Conservation (phyloP, 768 basidiomycete genomes). For the Tylopilus subfusipes region DNA sequence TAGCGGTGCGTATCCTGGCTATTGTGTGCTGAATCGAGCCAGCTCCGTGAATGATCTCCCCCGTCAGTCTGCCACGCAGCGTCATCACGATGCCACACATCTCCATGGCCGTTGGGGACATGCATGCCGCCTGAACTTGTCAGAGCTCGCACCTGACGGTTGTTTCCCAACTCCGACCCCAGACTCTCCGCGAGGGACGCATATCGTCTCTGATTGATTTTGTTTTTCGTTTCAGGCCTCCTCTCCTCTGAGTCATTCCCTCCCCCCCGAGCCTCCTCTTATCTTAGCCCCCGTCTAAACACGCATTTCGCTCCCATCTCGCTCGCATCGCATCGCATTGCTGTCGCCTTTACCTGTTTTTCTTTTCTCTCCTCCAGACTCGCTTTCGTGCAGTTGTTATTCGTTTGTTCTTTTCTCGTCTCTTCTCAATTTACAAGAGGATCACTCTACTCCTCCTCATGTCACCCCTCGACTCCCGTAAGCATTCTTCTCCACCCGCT, state of each 20-base stretch:
- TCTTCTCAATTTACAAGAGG: slow-evolving; percentile 27
- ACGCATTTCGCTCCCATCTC: slow-evolving; percentile 24
- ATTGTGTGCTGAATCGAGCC: slow-evolving; percentile 27
- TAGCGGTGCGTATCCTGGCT: slow-evolving; percentile 19
- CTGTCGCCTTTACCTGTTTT: slow-evolving; percentile 26
- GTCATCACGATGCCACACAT: background rate
- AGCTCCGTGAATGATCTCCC: slow-evolving; percentile 5
- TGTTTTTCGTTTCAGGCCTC: slow-evolving; percentile 27
- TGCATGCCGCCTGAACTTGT: slow-evolving; percentile 6
- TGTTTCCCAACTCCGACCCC: slow-evolving; percentile 31
- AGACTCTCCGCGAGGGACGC: slow-evolving; percentile 30
- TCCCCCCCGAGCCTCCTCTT: slow-evolving; percentile 14
- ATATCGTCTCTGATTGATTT: slow-evolving; percentile 24
- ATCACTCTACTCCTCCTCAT: slow-evolving; percentile 27
- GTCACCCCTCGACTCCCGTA: slow-evolving; percentile 44
- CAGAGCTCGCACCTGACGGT: slow-evolving; percentile 19
- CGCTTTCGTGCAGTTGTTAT: slow-evolving; percentile 32
- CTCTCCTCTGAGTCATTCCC: slow-evolving; percentile 9
- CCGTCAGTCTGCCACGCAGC: slow-evolving; percentile 1
- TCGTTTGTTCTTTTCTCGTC: slow-evolving; percentile 23
- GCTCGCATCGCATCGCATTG: slow-evolving; percentile 34
- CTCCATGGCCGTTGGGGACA: background rate
- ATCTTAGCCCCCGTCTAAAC: slow-evolving; percentile 34
- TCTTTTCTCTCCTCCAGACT: slow-evolving; percentile 14
- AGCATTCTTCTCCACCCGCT: slow-evolving; percentile 37